Conservation (phyloP, 106 monocot genomes). For the Platanthera guangdongensis region DNA sequence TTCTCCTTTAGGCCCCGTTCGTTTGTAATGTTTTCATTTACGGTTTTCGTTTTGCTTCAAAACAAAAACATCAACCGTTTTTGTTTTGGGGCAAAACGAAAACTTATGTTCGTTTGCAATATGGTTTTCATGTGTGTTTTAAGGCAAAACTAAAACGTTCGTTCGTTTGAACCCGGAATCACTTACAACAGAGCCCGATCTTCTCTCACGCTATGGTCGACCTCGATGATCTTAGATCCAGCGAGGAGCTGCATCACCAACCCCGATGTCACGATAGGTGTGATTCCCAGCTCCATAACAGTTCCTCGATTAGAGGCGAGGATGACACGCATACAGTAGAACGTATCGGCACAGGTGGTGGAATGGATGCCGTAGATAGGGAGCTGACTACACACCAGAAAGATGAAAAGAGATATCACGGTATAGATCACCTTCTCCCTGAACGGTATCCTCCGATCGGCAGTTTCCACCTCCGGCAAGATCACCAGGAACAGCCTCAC, state of each 20-base stretch:
- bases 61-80: too few species aligned
- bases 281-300: slow-evolving; percentile 19
- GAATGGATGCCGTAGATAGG: neutral
- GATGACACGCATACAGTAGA: too few species aligned
- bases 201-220: slow-evolving; percentile 24
- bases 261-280: slow-evolving; percentile 27
- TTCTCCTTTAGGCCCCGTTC: too few species aligned
- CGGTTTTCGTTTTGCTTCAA: too few species aligned
- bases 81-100: too few species aligned
- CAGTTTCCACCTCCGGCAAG: slow-evolving; percentile 8
- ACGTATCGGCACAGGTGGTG: too few species aligned
- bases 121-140: too few species aligned
- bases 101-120: too few species aligned
- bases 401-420: slow-evolving; percentile 9
- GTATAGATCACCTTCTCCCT: slow-evolving; percentile 10
- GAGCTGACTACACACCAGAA: slow-evolving; percentile 19
- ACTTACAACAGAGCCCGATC: slow-evolving; percentile 27
- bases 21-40: too few species aligned
- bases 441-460: slow-evolving; percentile 3
- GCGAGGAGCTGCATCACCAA: slow-evolving; percentile 23
- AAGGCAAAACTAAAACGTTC: too few species aligned
- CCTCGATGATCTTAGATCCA: slow-evolving; percentile 18
- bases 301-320: slow-evolving; percentile 11
- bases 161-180: neutral
- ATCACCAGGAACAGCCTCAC: slow-evolving; percentile 3